Percentiles rank a stretch among this genome's conserved stretches.
Evolutionary conservation across 148 eudicot genomes (phyloP).

Genomic region (Nepenthes gracilis): DNA sequence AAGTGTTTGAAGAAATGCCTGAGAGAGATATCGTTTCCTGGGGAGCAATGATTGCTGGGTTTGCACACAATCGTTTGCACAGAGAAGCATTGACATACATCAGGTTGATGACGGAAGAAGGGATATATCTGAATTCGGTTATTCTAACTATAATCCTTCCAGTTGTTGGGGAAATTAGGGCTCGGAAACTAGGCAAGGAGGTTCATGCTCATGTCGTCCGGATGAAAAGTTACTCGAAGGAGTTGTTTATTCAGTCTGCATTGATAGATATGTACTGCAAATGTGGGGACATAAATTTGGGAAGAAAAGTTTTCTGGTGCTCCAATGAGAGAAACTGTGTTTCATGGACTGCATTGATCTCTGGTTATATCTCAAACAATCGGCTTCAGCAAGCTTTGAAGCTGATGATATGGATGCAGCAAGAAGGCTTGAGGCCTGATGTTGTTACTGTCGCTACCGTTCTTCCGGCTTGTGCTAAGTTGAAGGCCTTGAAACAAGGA

Average conservation of each 20-base stretch:
- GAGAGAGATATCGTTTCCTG: conserved; percentile 75
- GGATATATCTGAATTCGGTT: conserved; percentile 54
- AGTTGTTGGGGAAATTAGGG: conserved; percentile 51
- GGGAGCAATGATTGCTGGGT: conserved; percentile 88
- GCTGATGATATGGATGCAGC: conserved; percentile 85
- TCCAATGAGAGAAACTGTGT: conserved; percentile 54
- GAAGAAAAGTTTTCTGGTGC: conserved; percentile 54
- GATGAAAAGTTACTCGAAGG: conserved; percentile 45
- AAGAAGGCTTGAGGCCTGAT: conserved; percentile 91
- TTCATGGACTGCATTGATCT: conserved; percentile 83
- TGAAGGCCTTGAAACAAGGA: conserved; percentile 60
- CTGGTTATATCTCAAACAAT: conserved; percentile 68
- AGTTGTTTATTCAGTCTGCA: conserved; percentile 58
- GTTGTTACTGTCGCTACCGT: conserved; percentile 70
- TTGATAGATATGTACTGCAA: conserved; percentile 94
- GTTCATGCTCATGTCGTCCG: conserved; percentile 74
- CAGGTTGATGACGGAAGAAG: conserved; percentile 58
- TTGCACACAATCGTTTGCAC: conserved; percentile 56
- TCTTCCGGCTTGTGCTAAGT: conserved; percentile 59
- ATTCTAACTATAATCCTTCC: conserved; percentile 64
- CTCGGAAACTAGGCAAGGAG: conserved; percentile 48
- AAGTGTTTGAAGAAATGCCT: conserved; percentile 52
- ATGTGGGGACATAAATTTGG: conserved; percentile 67
- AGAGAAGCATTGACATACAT: conserved; percentile 44
- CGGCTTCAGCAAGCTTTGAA: conserved; percentile 74